Evolutionary conservation across 108 stramenopile species (phyloP), one percentile per base, ranked within the genome.

Genomic region (Cyclotella choctawhatcheeana): DNA sequence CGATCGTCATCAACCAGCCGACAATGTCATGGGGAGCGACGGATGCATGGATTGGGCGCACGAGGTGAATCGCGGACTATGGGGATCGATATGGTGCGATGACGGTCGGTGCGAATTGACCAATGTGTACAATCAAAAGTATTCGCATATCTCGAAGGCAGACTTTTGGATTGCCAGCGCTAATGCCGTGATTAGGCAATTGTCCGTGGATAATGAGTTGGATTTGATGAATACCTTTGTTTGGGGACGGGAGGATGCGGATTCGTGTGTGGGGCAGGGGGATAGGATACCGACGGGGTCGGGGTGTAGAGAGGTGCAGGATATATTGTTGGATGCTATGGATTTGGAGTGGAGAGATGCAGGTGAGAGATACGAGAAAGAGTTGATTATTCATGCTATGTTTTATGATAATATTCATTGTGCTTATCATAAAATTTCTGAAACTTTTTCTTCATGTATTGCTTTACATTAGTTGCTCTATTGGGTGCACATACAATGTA

Each of bases 111-210:
- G 67, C 16, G 5, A 21, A 4, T 34, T 76, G 58, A 68, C 37
- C 21, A 13, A 53, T 20, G 5, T 76, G 24, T 58, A 70, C 45
- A 44, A 35, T 8, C 3, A 40, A 0, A 69, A 69, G 27, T 76
- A 70, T 53, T 30, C 65, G 3, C 56, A 62, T 43, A 27, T 76
- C 0, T 40, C 44, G 14, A 62, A 37, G 37, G 75, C 67, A 21
- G 75, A 76, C 45, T 70, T 76, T 44, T 76, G 75, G 74, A 51
- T 75, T 5, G 56, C 43, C 21, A 25, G 44, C 14, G 67, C 65
- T 5, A 75, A 75, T 26, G 74, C 74, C 1, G 67, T 67, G 18
- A 58, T 75, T 13, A 10, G 45, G 24, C 27, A 24, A 3, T 18
- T 69, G 40, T 70, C 76, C 10, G 56, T 70, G 1, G 24, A 61